These are phyloP conservation scores for Ophiosphaerella korrae DNA, from an alignment of 2,329 filamentous ascomycete genomes.

Conservation along the genomic window DNA sequence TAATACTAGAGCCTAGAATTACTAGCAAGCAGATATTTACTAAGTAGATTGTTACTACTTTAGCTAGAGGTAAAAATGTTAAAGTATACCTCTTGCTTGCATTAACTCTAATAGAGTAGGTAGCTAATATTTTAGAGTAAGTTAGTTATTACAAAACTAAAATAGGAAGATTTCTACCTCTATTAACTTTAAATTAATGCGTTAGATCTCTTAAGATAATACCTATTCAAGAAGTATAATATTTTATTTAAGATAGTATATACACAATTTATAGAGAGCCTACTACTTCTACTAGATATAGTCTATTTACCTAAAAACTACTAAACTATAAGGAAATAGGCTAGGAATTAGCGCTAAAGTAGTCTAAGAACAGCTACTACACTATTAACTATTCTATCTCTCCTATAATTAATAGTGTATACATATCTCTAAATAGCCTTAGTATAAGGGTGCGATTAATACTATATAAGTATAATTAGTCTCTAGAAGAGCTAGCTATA, in stretches of 20 bases:
- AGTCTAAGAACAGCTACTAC: constrained; percentile 26
- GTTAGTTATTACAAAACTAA: background rate
- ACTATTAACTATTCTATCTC: constrained; percentile 25
- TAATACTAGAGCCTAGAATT: background rate
- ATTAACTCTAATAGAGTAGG: constrained; percentile 1
- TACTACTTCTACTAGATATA: too few relatives aligned
- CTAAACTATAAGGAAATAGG: too few relatives aligned
- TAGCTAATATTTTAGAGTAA: background rate
- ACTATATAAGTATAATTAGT: too few relatives aligned
- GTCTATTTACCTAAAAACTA: too few relatives aligned
- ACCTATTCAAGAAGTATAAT: too few relatives aligned
- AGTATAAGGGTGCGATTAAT: constrained; percentile 69
- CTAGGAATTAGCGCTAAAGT: background rate
- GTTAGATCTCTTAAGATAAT: background rate
- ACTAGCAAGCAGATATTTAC: constrained; percentile 14
- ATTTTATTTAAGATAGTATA: too few relatives aligned
- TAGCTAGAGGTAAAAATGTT: background rate
- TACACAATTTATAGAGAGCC: too few relatives aligned
- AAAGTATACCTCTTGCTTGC: constrained; percentile 2
- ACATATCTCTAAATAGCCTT: constrained; percentile 36
- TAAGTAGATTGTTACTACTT: background rate
- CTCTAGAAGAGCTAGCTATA: too few relatives aligned
- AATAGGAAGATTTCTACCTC: background rate
- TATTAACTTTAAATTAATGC: background rate
- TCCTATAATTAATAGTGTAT: constrained; percentile 23